Conservation (phyloP, 495 filamentous ascomycete genomes). For the Neurospora sp. region DNA sequence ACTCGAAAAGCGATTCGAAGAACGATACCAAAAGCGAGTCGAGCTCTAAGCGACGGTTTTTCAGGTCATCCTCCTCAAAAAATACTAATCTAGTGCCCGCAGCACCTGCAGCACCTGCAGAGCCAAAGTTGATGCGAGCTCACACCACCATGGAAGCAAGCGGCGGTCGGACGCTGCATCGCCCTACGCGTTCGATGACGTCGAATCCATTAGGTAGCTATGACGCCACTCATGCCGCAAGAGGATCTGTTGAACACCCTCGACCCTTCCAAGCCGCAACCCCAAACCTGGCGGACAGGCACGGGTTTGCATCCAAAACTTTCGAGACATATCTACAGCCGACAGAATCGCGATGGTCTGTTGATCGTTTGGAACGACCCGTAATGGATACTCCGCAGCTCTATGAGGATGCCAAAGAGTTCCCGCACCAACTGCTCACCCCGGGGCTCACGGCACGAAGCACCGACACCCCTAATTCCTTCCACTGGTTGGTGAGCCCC, state of each 20-base stretch:
- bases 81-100: not conserved
- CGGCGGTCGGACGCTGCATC: not conserved
- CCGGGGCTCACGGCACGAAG: conserved; percentile 4
- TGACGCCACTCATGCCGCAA: not conserved
- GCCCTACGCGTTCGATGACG: not conserved
- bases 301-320: not conserved
- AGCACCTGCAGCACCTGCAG: not conserved
- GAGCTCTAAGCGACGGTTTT: not conserved
- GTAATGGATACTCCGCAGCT: conserved; percentile 17
- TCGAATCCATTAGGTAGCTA: not conserved
- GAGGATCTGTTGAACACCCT: not conserved
- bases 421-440: not conserved
- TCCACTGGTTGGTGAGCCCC: conserved; percentile 2
- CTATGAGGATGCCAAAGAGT: conserved; percentile 16
- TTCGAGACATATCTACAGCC: not conserved
- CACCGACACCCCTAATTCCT: conserved; percentile 1
- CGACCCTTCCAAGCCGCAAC: not conserved
- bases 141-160: not conserved
- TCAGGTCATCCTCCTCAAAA: not conserved
- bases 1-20: not conserved
- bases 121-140: not conserved
- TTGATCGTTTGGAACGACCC: not conserved
- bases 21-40: not conserved
- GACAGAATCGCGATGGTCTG: not conserved
- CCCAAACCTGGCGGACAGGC: not conserved